Base-by-base conservation (phyloP, 129 eudicot genomes). In the Chrysanthemum lavandulifolium region DNA sequence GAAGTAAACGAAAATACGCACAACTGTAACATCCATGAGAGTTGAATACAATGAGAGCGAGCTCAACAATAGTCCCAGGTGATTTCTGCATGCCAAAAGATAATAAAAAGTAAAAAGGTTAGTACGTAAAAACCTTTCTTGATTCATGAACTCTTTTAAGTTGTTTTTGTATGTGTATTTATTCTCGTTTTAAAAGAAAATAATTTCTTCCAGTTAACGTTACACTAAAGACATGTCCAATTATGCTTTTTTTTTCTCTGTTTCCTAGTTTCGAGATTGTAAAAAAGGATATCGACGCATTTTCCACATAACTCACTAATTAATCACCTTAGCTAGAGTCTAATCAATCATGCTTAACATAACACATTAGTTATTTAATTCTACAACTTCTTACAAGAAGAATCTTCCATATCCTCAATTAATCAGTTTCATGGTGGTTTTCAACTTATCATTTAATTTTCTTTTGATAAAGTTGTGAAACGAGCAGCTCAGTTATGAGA, bases 21-120 rank as follows among this genome's bases (percentile, higher is more conserved):
- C 98, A 82, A 65, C 95, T 87, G 65, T 84, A 85, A 75, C 84
- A 82, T 75, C 97, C 98, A 73, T 86, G 97, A 25, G 92, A 66
- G 65, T 86, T 82, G 75, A 87, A 93, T 80, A 84, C 67, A 67
- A 93, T 82, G 21, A 93, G 82, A 12, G 96, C 78, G 72, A 93
- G 82, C 85, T 84, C 92, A 65, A 80, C 83, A 45, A 64, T 43
- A 63, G 84, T 55, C 52, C 78, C 81, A 29, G 89, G 72, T 56
- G 89, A 73, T 78, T 90, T 93, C 98, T 93, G 90, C 47, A 76
- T 54, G 49, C 71, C 10, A 45, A 43, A 6, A 75, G 51, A 45
- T 51, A 13, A 14, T 23, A 31, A 57, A 67, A 27, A 3, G 33
- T 21, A 27, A 11, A 53, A 64, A 50, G 16, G 50, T 40, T 36